A percentile compares a stretch with the other conserved stretches of the same genome.
Evolutionary conservation across 495 filamentous ascomycete species (phyloP).

Genomic region (Penicillium coprophilum): DNA sequence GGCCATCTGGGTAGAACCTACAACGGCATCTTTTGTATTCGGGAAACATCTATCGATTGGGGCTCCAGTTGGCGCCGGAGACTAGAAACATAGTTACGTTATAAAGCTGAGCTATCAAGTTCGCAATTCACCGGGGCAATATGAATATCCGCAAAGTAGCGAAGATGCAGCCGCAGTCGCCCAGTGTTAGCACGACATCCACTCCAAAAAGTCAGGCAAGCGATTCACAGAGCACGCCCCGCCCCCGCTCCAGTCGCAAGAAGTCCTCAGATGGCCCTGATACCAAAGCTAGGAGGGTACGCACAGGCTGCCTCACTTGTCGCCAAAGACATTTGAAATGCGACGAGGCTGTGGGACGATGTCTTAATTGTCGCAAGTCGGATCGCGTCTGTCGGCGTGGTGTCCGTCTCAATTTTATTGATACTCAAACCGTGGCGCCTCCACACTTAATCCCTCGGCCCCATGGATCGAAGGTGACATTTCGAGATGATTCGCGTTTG

Average conservation of each 20-base stretch:
- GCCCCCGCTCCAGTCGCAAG: conserved; percentile 20
- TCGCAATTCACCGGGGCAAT: neutral
- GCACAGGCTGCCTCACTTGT: conserved; percentile 77
- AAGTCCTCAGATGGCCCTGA: conserved; percentile 26
- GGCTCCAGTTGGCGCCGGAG: conserved; percentile 23
- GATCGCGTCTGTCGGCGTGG: conserved; percentile 83
- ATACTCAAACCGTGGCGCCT: conserved; percentile 70
- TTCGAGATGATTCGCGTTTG: conserved; percentile 84
- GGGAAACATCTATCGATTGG: conserved; percentile 15
- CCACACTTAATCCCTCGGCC: conserved; percentile 60
- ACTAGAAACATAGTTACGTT: conserved; percentile 17
- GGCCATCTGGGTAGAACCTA: conserved; percentile 23
- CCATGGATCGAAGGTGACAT: conserved; percentile 68
- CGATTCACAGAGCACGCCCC: conserved; percentile 23
- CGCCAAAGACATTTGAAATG: conserved; percentile 76
- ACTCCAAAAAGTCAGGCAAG: conserved; percentile 23
- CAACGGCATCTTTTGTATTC: conserved; percentile 20
- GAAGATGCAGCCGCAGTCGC: conserved; percentile 18
- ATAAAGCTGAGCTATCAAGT: neutral
- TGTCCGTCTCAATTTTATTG: conserved; percentile 89
- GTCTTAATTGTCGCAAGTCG: conserved; percentile 87
- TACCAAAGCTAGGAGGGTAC: conserved; percentile 65
- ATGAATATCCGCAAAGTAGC: conserved; percentile 27
- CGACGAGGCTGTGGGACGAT: conserved; percentile 79
- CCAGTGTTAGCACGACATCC: conserved; percentile 11